Evolutionary conservation across 2,329 filamentous ascomycete species (phyloP), one percentile per base, ranked within the genome.

Genomic region (Dactylonectria macrodidyma): DNA sequence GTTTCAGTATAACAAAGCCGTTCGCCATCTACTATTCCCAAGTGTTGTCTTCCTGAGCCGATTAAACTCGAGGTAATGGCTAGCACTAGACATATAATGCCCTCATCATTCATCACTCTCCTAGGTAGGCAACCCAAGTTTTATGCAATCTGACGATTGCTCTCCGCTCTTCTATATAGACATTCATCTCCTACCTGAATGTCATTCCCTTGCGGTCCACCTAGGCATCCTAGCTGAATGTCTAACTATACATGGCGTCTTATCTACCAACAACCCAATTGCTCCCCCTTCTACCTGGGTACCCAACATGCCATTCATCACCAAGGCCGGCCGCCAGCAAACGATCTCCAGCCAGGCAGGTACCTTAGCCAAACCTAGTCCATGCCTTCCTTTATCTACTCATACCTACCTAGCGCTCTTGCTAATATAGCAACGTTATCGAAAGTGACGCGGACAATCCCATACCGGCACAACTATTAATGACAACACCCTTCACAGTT

Each of bases 401-500:
- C 51, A 57, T 70, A 59, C 48, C 58, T 33, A 50, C 52, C 55
- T 59, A 65, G 52, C 41, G 19, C 48, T 50, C 50, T 46, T 72
- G 33, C 36, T 36, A 57, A 62, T 30, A 26, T 24, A 34, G 11
- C 47, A 59, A 63, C n/a, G 19, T 16, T 34, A 59, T 47, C 26
- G 62, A 59, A 63, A 63, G 54, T 55, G 46, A 52, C 67, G 50
- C 33, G 34, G 10, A 16, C 44, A 57, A 64, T 54, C 55, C 46
- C 46, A 38, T 46, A 48, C 14, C 10, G 26, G 38, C 41, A 33
- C 52, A 16, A 9, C 11, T 41, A 46, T 38, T 51, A 19, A 46
- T 41, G 33, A 10, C 34, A 30, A 26, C 38, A 59, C 70, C 65
- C 3, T 36, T 71, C 41, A 95, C 65, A 98, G 86, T 84, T 98